These are phyloP conservation scores for Catunica adiposa DNA, from an alignment of 2,329 filamentous ascomycete species.

Conservation along the genomic window DNA sequence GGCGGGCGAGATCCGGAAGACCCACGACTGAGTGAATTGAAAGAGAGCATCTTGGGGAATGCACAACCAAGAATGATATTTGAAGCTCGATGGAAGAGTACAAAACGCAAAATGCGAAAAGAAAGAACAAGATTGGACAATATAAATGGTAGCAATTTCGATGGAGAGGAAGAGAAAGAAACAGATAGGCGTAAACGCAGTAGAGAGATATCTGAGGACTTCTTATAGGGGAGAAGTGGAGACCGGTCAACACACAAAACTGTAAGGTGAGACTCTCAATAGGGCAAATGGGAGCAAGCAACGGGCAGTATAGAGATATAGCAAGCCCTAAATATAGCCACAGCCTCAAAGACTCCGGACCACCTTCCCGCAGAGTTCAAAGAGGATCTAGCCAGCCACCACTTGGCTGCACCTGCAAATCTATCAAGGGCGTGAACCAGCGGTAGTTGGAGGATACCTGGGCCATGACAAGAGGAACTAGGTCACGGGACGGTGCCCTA, in stretches of 20 bases:
- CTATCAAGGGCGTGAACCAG: no score
- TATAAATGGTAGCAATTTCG: slow-evolving; percentile 9
- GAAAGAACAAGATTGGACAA: not conserved
- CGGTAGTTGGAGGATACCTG: no score
- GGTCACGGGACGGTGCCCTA: no score
- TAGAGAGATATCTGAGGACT: not conserved
- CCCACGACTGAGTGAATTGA: slow-evolving; percentile 5
- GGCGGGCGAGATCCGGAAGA: slow-evolving; percentile 1
- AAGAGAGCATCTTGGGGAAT: slow-evolving; percentile 8
- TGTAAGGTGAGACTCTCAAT: no score
- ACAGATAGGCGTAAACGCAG: not conserved
- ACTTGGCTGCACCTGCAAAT: no score
- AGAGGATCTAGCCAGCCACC: no score
- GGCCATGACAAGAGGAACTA: no score
- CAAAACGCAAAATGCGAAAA: not conserved
- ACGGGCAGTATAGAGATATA: no score
- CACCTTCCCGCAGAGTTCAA: no score
- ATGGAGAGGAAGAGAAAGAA: not conserved
- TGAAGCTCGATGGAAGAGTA: not conserved
- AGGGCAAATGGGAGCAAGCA: no score
- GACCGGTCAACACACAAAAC: not conserved
- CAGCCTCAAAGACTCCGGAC: no score
- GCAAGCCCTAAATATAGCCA: not conserved
- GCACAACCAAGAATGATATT: not conserved
- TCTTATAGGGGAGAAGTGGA: not conserved